Percentiles rank a stretch among this genome's conserved stretches.
These are phyloP conservation scores for Punica granatum DNA, from an alignment of 345 rosid species.

Conservation along the genomic window DNA sequence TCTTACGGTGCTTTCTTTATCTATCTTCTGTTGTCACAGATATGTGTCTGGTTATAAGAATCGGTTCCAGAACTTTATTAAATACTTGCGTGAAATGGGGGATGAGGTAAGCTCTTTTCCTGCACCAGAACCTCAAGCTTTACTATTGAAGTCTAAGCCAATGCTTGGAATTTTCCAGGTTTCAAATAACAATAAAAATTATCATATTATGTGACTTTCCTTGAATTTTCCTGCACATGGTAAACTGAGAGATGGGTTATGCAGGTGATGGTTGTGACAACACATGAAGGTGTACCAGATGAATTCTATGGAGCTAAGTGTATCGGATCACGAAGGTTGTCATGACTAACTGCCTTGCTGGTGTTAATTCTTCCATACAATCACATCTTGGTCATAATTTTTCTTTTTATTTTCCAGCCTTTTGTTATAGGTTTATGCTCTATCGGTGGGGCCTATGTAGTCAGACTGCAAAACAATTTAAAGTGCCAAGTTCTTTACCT, in stretches of 20 bases:
- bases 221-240: not conserved
- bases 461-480: not conserved
- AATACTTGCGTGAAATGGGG: conserved; percentile 90
- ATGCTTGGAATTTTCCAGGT: not conserved
- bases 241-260: not conserved
- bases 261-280: conserved; percentile 94
- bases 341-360: not conserved
- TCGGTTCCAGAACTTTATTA: conserved; percentile 95
- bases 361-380: not conserved
- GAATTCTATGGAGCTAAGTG: conserved; percentile 94
- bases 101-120: conserved; percentile 60
- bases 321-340: conserved; percentile 90
- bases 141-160: not conserved
- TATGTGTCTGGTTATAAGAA: conserved; percentile 96
- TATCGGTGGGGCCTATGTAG: not conserved
- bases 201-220: not conserved
- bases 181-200: not conserved
- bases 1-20: not conserved
- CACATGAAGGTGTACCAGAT: conserved; percentile 95
- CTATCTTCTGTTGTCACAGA: conserved; percentile 39
- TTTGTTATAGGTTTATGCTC: conserved; percentile 9
- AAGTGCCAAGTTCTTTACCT: not conserved
- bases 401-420: not conserved
- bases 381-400: not conserved
- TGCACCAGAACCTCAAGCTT: conserved; percentile 3